Base-by-base conservation (phyloP, 2,329 filamentous ascomycete genomes). In the Emmonsia crescens region DNA sequence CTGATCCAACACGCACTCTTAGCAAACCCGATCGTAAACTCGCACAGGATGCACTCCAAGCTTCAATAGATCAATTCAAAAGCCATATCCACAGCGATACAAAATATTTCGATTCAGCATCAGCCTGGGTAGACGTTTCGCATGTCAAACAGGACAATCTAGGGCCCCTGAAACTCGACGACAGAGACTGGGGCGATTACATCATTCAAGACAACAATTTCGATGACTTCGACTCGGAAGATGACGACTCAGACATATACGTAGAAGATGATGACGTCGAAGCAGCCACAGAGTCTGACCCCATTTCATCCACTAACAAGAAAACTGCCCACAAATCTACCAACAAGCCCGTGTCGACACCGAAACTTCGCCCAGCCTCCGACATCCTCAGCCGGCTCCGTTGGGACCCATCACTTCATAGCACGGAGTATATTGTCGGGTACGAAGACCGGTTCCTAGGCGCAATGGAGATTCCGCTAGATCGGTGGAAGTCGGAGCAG, bases 391-490 rank as follows among this genome's bases (percentile, higher is more conserved):
- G 76, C 57, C 77, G 79, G 2, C 72, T 83, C 5, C 76, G 76
- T 16, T 82, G 80, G 79, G 80, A 83, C 65, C 67, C 75, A 1
- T 73, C 69, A 3, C 76, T 80, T 21, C 73, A 78, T 57, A 72
- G 72, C 4, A 67, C 68, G 4, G 72, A 80, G 57, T 83, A 78
- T 66, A 71, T 81, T 14, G 77, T 83, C 36, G 81, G 80, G 2
- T 83, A 83, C 62, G 71, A 79, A 27, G 81, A 84, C 66, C 75
- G 81, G 10, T 83, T 83, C 60, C 66, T 77, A 12, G 80, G 79
- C 0, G 73, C 77, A 24, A 73, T 77, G 61, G 81, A 83, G 69
- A 76, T 77, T 12, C 66, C 71, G 9, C 69, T 82, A 2, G 74
- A 76, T 54, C 74, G 72, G n/a, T 83, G 81, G 81, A 80, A 81